Conservation (phyloP, 192 early-diverging fungal species). For the Podila clonocystis region DNA sequence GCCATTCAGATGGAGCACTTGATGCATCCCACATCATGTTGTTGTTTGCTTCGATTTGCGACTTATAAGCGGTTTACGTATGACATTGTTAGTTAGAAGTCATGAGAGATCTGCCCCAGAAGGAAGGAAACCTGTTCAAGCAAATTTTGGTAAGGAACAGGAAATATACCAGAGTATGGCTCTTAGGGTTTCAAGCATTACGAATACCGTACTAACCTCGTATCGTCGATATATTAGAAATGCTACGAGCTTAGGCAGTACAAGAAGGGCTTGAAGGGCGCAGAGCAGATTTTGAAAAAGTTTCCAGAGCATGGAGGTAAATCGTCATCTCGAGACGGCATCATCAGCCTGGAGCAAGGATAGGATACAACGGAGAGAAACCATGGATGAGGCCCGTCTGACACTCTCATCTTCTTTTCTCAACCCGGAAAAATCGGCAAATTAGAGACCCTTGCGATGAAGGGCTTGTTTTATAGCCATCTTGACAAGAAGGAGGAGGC, state of each 20-base stretch:
- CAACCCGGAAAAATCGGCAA: neutral
- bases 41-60: too few species aligned
- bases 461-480: slow-evolving; percentile 92
- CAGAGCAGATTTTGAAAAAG: slow-evolving; percentile 95
- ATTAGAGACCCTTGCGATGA: slow-evolving; percentile 92
- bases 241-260: slow-evolving; percentile 95
- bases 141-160: slow-evolving; percentile 3
- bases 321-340: neutral
- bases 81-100: too few species aligned
- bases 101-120: slow-evolving; percentile 11
- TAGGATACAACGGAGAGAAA: neutral
- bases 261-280: slow-evolving; percentile 92
- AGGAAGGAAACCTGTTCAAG: slow-evolving; percentile 9
- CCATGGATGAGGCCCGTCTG: too few species aligned
- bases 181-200: neutral
- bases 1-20: too few species aligned
- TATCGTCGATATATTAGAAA: slow-evolving; percentile 66
- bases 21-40: too few species aligned
- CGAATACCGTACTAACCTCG: neutral
- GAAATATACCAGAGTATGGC: neutral
- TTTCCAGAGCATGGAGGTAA: slow-evolving; percentile 91
- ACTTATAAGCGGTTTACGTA: too few species aligned
- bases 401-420: neutral
- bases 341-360: too few species aligned
- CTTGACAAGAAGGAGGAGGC: slow-evolving; percentile 94